Evolutionary conservation across 352 stramenopile genomes (phyloP).

Genomic region (Aphanomyces euteiches): DNA sequence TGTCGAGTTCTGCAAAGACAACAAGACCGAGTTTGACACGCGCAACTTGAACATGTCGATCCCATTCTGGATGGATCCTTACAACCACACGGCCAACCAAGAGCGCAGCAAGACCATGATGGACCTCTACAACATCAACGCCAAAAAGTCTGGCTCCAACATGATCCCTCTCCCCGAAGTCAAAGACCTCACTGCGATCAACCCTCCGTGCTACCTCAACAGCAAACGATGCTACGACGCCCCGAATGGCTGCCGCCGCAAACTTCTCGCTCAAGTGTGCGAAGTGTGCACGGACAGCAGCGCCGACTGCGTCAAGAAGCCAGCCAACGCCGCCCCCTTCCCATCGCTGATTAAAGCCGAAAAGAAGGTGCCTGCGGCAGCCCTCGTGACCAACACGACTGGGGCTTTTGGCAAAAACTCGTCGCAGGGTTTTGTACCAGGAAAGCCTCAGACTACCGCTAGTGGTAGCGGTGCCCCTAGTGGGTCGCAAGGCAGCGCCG

Average conservation of each 20-base stretch:
- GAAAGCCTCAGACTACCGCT: neutral
- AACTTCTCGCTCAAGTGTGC: constrained; percentile 62
- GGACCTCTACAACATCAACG: constrained; percentile 48
- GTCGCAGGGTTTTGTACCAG: neutral
- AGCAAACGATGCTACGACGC: constrained; percentile 43
- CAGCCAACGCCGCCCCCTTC: constrained; percentile 1
- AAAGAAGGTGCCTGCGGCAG: neutral
- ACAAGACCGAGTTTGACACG: constrained; percentile 48
- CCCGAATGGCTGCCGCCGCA: constrained; percentile 48
- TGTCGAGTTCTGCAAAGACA: constrained; percentile 47
- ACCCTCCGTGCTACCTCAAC: constrained; percentile 73
- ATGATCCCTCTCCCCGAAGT: constrained; percentile 52
- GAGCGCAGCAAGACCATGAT: constrained; percentile 47
- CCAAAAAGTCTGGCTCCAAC: constrained; percentile 37
- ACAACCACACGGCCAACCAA: constrained; percentile 42
- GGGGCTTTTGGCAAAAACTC: constrained; percentile 23
- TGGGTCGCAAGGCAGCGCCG: neutral
- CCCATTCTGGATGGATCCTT: constrained; percentile 62
- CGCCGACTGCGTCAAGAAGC: constrained; percentile 20
- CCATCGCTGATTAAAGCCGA: constrained; percentile 22
- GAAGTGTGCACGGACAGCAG: constrained; percentile 45
- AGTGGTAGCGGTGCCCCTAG: neutral
- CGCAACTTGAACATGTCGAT: constrained; percentile 42
- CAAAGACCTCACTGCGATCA: constrained; percentile 39
- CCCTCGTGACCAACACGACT: constrained; percentile 23